phyloP scores from a whole-genome alignment of 768 basidiomycete species.

The Macrocybe gigantea region DNA sequence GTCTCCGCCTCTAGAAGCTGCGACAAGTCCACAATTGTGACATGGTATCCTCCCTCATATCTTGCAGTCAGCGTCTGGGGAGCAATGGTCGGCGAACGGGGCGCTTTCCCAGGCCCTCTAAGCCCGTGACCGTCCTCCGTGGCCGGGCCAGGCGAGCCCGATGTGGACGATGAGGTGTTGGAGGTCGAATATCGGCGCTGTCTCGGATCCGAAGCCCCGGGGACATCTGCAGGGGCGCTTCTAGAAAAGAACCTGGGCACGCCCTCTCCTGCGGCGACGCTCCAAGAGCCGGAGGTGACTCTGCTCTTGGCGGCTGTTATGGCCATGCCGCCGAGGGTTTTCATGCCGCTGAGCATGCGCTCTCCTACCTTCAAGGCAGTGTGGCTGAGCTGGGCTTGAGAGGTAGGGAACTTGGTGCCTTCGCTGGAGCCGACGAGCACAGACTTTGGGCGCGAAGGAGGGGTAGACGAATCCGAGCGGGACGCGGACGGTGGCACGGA shows the following conservation, averaged over 20 bases:
- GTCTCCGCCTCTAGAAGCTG: slow-evolving; percentile 12
- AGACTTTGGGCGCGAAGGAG: slow-evolving; percentile 1
- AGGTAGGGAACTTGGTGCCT: slow-evolving; percentile 12
- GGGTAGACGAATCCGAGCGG: slow-evolving; percentile 3
- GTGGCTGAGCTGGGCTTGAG: slow-evolving; percentile 45
- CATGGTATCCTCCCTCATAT: slow-evolving; percentile 20
- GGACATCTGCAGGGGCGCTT: slow-evolving; percentile 42
- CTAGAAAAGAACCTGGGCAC: slow-evolving; percentile 48
- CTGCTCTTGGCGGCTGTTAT: slow-evolving; percentile 40
- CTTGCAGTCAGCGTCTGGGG: no score
- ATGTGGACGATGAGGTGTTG: background rate
- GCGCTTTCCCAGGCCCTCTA: no score
- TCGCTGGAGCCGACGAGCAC: slow-evolving; percentile 5
- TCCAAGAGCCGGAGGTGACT: slow-evolving; percentile 12
- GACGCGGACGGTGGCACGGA: slow-evolving; percentile 13
- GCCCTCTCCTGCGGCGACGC: slow-evolving; percentile 18
- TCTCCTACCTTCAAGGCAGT: slow-evolving; percentile 57
- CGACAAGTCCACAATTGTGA: slow-evolving; percentile 53
- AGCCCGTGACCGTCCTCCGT: background rate
- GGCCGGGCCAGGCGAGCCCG: background rate
- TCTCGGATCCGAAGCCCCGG: slow-evolving; percentile 6
- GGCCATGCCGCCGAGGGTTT: slow-evolving; percentile 57
- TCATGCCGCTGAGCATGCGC: slow-evolving; percentile 58
- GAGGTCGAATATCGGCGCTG: slow-evolving; percentile 1
- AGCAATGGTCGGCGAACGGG: no score